A percentile compares a stretch with the other conserved stretches of the same genome.
Conservation (phyloP, 148 eudicot species). For the Heliosperma pusillum region DNA sequence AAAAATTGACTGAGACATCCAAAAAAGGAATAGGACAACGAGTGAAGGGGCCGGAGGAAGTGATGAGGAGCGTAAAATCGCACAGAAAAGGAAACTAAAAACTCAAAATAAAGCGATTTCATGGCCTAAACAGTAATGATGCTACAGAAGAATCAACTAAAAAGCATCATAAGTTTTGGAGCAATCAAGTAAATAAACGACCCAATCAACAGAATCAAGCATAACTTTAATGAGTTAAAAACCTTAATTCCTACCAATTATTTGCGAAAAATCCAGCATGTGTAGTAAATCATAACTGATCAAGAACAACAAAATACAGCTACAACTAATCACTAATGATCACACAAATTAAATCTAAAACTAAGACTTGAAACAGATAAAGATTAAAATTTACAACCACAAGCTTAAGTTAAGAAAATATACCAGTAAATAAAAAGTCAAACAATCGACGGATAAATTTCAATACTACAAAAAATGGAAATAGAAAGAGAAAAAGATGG, state of each 20-base stretch:
- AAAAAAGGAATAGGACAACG: too few species aligned
- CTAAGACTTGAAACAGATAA: not conserved
- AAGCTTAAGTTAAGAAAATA: not conserved
- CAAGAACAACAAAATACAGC: not conserved
- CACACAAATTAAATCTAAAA: not conserved
- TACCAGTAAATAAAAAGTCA: not conserved
- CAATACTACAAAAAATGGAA: not conserved
- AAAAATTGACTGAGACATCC: too few species aligned
- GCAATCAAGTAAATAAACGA: not conserved
- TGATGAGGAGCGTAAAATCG: not conserved
- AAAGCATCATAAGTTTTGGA: not conserved
- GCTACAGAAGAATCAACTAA: not conserved
- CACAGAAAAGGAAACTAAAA: slow-evolving; percentile 7
- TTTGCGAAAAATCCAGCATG: too few species aligned
- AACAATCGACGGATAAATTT: not conserved
- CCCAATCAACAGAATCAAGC: not conserved
- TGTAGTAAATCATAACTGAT: not conserved
- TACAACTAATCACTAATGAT: not conserved
- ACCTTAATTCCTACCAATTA: too few species aligned
- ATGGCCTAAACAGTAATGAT: not conserved
- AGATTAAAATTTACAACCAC: not conserved
- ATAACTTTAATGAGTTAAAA: too few species aligned
- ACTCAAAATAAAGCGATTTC: not conserved
- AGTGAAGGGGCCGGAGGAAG: too few species aligned
- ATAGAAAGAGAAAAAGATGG: not conserved